Percentiles rank a stretch among this genome's conserved stretches.
These are phyloP conservation scores for Penicillium sp. DNA, from an alignment of 2,329 filamentous ascomycete species.

Conservation along the genomic window DNA sequence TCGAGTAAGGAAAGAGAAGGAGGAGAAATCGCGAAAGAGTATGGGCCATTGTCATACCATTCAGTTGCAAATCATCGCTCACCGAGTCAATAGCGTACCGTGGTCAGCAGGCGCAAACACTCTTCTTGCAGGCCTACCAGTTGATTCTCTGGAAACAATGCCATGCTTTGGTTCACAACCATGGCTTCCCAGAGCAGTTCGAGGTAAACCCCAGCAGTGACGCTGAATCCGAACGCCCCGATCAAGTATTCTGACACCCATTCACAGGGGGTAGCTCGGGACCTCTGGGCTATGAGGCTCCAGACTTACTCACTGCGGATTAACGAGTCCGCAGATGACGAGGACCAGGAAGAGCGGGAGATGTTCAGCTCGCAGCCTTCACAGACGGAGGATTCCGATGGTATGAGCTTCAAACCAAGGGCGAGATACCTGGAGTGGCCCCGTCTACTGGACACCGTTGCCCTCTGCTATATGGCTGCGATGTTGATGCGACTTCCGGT, in stretches of 20 bases:
- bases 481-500: conserved; percentile 72
- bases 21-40: conserved; percentile 53
- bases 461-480: conserved; percentile 74
- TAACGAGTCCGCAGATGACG: conserved; percentile 36
- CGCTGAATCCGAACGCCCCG: neutral
- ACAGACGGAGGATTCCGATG: conserved; percentile 45
- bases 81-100: conserved; percentile 41
- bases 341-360: conserved; percentile 44
- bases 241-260: no score
- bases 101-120: conserved; percentile 67
- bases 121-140: conserved; percentile 83
- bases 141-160: conserved; percentile 80
- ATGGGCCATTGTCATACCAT: conserved; percentile 17
- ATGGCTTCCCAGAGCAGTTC: conserved; percentile 67
- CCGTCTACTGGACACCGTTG: conserved; percentile 69
- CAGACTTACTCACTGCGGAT: conserved; percentile 53
- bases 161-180: conserved; percentile 65
- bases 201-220: conserved; percentile 52
- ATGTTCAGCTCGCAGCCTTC: conserved; percentile 60
- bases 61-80: neutral
- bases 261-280: conserved; percentile 64
- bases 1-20: conserved; percentile 54
- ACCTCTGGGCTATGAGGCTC: conserved; percentile 79
- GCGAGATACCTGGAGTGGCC: conserved; percentile 51
- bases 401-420: conserved; percentile 34